Conservation (phyloP, 805 yeast genomes). For the Vanderwaltozyma verrucispora region DNA sequence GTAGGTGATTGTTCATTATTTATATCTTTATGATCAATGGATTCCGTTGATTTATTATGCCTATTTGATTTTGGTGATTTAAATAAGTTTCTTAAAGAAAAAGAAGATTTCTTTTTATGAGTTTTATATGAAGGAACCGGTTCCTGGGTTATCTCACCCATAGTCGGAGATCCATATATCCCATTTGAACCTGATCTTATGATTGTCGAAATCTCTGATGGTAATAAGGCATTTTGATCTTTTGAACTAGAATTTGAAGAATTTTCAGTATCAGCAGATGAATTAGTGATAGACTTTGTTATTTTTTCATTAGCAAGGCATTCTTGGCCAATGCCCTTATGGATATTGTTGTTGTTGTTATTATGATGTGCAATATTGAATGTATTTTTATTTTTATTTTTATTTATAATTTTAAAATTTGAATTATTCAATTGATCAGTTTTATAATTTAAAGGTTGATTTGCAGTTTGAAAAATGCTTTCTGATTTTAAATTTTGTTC, state of each 20-base stretch:
- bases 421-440: neutral
- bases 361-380: neutral
- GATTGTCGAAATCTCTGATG: neutral
- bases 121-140: constrained; percentile 3
- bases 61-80: constrained; percentile 20
- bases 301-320: constrained; percentile 5
- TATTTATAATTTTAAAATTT: neutral
- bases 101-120: constrained; percentile 22
- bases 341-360: neutral
- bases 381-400: neutral
- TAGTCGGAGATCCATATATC: neutral
- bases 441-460: too few relatives aligned
- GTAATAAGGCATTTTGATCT: neutral
- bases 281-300: constrained; percentile 14
- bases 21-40: neutral
- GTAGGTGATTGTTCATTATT: neutral
- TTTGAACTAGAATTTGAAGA: constrained; percentile 1
- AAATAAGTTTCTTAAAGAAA: constrained; percentile 25
- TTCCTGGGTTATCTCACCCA: neutral
- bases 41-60: neutral
- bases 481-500: neutral
- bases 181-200: neutral
- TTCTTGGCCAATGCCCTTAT: constrained; percentile 7
- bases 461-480: neutral
- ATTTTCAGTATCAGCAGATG: constrained; percentile 15